Evolutionary conservation across 306 rosid genomes (phyloP), one percentile per base, ranked within the genome.

Genomic region (Begonia peltatifolia): DNA sequence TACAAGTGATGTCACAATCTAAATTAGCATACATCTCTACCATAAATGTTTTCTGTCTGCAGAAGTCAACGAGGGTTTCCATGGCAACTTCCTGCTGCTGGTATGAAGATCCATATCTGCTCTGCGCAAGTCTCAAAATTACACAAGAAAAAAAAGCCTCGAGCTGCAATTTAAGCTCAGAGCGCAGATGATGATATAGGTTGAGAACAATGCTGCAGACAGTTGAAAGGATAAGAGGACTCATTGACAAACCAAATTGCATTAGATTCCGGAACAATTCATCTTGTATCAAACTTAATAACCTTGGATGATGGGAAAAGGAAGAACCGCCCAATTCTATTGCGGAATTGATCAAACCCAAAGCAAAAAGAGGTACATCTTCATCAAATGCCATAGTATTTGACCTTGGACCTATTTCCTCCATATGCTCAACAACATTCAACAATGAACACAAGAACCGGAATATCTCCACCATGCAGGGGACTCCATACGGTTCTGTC

Each of bases 381-480:
- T 90, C 99, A 75, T 90, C 96, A 81, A 74, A 83, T 55, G 95
- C 76, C 58, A 79, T 56, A 11, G 99, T 77, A 69, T 77, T 86
- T 65, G 94, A 76, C 68, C 84, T 81, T 25, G 87, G 67, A 57
- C 77, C 94, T 63, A 77, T 60, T 61, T 76, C 38, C 38, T 30
- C 96, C 55, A 64, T 69, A 66, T 81, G 72, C 82, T 90, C 93
- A 35, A 75, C 76, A 74, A 77, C 75, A 79, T 80, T 83, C 69
- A 86, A 73, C 80, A 83, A 71, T 66, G 93, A 81, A 62, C 99
- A 92, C 43, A 92, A 78, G 64, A 83, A 86, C 65, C 81, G 82
- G 69, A 92, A 86, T 69, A 83, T 83, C 73, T 92, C 96, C 76
- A 92, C 88, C 99, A 92, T 92, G 83, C 99, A 86, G 49, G 99